Evolutionary conservation across 192 early-diverging fungal genomes (phyloP).

Genomic region (Dimargaris verticillata): DNA sequence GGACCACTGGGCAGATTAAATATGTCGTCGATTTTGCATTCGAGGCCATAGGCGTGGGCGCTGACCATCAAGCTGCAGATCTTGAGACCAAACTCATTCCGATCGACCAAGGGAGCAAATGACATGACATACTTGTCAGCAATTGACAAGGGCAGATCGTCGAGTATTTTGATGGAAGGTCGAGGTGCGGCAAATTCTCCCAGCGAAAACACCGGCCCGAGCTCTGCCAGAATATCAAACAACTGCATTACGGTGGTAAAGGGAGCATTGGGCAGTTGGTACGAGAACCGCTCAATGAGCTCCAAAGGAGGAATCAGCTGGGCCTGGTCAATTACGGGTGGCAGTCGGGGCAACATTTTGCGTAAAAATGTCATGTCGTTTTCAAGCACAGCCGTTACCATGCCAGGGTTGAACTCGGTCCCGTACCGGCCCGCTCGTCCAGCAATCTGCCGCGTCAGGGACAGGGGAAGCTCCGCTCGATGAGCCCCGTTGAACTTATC

Average conservation of each 20-base stretch:
- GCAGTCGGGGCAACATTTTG: slow-evolving; percentile 14
- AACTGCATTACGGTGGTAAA: slow-evolving; percentile 45
- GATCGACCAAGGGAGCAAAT: slow-evolving; percentile 16
- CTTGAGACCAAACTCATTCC: slow-evolving; percentile 11
- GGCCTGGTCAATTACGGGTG: slow-evolving; percentile 30
- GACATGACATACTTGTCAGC: slow-evolving; percentile 18
- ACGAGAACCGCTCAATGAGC: slow-evolving; percentile 58
- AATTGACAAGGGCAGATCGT: slow-evolving; percentile 5
- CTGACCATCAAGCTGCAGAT: slow-evolving; percentile 13
- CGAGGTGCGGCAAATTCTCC: neutral
- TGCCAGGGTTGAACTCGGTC: slow-evolving; percentile 43
- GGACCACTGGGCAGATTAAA: slow-evolving; percentile 27
- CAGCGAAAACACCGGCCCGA: slow-evolving; percentile 5
- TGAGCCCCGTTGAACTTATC: slow-evolving; percentile 64
- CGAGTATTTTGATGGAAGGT: neutral
- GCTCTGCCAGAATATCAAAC: slow-evolving; percentile 2
- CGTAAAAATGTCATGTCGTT: slow-evolving; percentile 13
- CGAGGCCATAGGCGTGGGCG: slow-evolving; percentile 16
- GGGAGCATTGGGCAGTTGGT: slow-evolving; percentile 40
- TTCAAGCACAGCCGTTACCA: slow-evolving; percentile 41
- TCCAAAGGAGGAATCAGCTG: slow-evolving; percentile 60
- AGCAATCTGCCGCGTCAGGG: slow-evolving; percentile 85
- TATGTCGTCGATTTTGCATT: slow-evolving; percentile 30
- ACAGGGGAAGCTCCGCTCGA: slow-evolving; percentile 34
- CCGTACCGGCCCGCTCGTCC: slow-evolving; percentile 80